Evolutionary conservation across 495 filamentous ascomycete genomes (phyloP).

Genomic region (Oidiodendron maius): DNA sequence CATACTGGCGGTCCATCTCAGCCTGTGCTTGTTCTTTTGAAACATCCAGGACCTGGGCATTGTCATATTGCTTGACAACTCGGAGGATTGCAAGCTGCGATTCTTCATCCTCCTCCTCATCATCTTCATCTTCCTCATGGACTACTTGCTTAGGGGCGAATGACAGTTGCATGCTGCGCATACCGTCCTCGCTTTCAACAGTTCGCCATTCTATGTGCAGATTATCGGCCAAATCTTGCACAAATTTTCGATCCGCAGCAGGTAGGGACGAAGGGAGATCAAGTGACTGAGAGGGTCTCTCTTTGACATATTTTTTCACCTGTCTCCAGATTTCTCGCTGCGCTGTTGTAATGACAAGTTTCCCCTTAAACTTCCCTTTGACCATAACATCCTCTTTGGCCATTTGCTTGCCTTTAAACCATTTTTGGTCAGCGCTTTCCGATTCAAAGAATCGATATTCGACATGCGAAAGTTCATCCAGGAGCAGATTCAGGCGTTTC

Average conservation of each 20-base stretch:
- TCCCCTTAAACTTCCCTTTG: slow-evolving; percentile 52
- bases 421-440: slow-evolving; percentile 80
- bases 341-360: slow-evolving; percentile 67
- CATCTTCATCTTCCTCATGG: slow-evolving; percentile 50
- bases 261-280: slow-evolving; percentile 70
- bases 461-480: slow-evolving; percentile 77
- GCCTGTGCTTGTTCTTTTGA: slow-evolving; percentile 71
- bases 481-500: slow-evolving; percentile 65
- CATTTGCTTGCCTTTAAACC: slow-evolving; percentile 81
- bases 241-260: slow-evolving; percentile 85
- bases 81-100: slow-evolving; percentile 74
- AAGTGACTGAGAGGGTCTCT: slow-evolving; percentile 45
- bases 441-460: slow-evolving; percentile 89
- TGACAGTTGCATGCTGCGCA: slow-evolving; percentile 71
- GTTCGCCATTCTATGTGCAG: slow-evolving; percentile 80
- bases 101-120: slow-evolving; percentile 75
- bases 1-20: slow-evolving; percentile 74
- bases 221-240: slow-evolving; percentile 78
- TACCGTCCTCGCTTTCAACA: slow-evolving; percentile 68
- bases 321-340: slow-evolving; percentile 78
- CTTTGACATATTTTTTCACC: slow-evolving; percentile 75
- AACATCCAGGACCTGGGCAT: slow-evolving; percentile 76
- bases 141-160: slow-evolving; percentile 53
- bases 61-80: slow-evolving; percentile 84
- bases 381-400: slow-evolving; percentile 55